phyloP scores from a whole-genome alignment of 2,329 filamentous ascomycete genomes.

The Fusarium zealandicum region DNA sequence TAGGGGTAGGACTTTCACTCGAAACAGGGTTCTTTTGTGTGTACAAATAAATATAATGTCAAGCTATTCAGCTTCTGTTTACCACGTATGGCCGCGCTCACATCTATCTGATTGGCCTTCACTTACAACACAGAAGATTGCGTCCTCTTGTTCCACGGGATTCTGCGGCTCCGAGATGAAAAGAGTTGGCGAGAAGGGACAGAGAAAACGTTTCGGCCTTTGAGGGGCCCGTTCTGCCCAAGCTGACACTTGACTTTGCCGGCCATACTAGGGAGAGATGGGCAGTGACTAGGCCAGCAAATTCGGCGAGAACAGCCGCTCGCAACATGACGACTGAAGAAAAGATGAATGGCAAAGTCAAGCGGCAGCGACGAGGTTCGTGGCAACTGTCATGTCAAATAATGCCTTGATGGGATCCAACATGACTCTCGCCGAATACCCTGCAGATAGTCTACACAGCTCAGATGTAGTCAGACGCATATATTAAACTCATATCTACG shows the following conservation, averaged over 20 bases:
- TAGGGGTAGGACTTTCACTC: constrained; percentile 22
- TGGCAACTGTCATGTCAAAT: not conserved
- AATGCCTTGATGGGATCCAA: not conserved
- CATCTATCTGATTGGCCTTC: too few species aligned
- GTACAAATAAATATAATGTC: constrained; percentile 4
- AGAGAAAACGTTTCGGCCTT: too few species aligned
- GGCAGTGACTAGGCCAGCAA: too few species aligned
- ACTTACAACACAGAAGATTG: too few species aligned
- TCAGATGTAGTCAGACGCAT: constrained; percentile 7
- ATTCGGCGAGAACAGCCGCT: not conserved
- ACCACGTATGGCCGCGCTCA: too few species aligned
- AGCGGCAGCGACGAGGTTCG: not conserved
- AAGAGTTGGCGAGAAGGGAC: too few species aligned
- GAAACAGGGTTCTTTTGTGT: constrained; percentile 34
- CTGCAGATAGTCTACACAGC: not conserved
- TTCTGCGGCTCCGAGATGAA: too few species aligned
- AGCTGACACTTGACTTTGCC: too few species aligned
- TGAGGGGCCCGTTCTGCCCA: too few species aligned
- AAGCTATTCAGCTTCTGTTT: too few species aligned
- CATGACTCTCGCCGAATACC: not conserved
- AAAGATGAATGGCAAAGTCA: not conserved
- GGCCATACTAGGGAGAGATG: too few species aligned
- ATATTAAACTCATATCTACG: constrained; percentile 13
- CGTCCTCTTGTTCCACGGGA: too few species aligned
- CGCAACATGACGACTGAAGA: constrained; percentile 5